Evolutionary conservation across 352 stramenopile genomes (phyloP), one percentile per base, ranked within the genome.

Genomic region (Globisporangium ultimum): DNA sequence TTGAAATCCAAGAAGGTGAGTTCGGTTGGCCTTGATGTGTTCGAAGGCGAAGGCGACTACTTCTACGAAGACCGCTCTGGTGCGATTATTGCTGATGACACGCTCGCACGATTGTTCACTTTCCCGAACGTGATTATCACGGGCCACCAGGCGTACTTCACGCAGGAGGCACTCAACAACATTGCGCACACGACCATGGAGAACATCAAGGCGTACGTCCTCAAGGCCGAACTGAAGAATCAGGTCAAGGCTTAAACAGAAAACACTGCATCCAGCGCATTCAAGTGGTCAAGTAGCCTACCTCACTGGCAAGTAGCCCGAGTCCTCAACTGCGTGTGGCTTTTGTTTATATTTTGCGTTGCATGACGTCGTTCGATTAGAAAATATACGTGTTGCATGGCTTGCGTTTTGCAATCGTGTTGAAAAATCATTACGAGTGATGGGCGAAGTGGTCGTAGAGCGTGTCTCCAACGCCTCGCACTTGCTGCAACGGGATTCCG

Each of bases 11-110:
- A 83, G 48, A 87, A 94, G 53, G 87, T 98, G 43, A 73, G 74
- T 17, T 61, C 76, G 8, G 78, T 87, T 0, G 92, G 88, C 42
- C 69, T 97, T 0, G 92, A 98, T 52, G 92, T 98, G 18, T 97
- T 89, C 55, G 83, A 91, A 53, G 80, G 79, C 42, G 84, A 91
- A 53, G 76, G 74, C 9, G 78, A 87, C 0, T 90, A 86, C 68
- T 90, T 90, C 59, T 91, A 90, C 70, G 79, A 80, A 60, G 84
- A 93, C 58, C 69, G 76, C 45, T 91, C 84, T 34, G 80, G 76
- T n/a, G 67, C 68, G 1, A 69, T 90, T 49, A 89, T 93, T 34
- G 72, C 71, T 0, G 81, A 93, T 24, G 81, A 91, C 32, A 78
- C 61, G 6, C 72, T 93, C 21, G 78, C 84, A 48, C 80, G 80